Percentiles rank a stretch among this genome's conserved stretches.
phyloP scores from a whole-genome alignment of 1,284 basidiomycete species.

The Amylostereum chailletii region DNA sequence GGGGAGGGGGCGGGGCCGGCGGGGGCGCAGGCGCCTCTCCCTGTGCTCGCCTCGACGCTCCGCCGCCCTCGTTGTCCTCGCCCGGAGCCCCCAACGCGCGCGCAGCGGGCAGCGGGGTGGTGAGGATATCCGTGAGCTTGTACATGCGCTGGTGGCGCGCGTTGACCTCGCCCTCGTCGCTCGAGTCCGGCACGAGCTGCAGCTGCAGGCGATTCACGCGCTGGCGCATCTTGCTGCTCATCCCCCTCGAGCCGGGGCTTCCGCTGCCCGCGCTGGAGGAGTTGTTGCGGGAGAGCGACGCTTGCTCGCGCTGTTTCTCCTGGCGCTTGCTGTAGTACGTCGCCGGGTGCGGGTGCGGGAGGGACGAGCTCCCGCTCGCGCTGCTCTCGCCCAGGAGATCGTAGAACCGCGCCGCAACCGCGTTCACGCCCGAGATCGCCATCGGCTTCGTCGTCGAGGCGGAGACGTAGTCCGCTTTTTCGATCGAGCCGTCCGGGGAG shows the following conservation, averaged over 20 bases:
- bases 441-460: conserved; percentile 8
- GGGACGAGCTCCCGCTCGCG: conserved; percentile 5
- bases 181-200: conserved; percentile 11
- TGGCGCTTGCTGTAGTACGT: conserved; percentile 10
- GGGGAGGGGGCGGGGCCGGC: conserved; percentile 4
- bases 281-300: conserved; percentile 10
- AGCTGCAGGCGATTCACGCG: neutral
- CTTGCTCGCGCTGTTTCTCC: conserved; percentile 11
- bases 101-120: conserved; percentile 4
- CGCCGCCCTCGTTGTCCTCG: neutral
- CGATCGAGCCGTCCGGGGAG: neutral
- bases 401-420: conserved; percentile 11
- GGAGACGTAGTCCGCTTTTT: conserved; percentile 5
- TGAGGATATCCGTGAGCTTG: conserved; percentile 10
- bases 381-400: conserved; percentile 5
- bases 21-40: conserved; percentile 2
- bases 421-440: conserved; percentile 3
- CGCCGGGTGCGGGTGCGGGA: conserved; percentile 12
- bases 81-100: neutral
- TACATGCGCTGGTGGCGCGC: conserved; percentile 5
- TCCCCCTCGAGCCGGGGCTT: neutral
- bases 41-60: neutral
- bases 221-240: neutral
- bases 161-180: conserved; percentile 11
- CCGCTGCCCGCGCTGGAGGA: conserved; percentile 1